These are phyloP conservation scores for Tulasnella sp. DNA, from an alignment of 768 basidiomycete genomes.

Conservation along the genomic window DNA sequence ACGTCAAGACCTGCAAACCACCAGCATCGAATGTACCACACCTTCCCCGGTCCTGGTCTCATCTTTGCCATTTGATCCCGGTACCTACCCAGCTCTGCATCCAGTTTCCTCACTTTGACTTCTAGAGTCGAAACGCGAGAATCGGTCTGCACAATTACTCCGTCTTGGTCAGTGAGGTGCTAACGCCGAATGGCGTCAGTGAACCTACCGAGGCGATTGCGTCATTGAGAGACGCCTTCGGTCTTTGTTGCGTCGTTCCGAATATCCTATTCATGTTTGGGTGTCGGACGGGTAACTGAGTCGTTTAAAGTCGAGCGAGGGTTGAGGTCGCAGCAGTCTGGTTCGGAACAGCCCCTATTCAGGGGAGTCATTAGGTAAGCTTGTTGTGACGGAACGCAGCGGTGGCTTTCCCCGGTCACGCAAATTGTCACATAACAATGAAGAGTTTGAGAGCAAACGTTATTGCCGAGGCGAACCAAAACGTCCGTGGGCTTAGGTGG, in stretches of 20 bases:
- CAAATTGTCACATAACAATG: not conserved
- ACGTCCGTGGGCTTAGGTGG: too few species aligned
- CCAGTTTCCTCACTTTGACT: constrained; percentile 94
- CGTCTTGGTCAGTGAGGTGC: not conserved
- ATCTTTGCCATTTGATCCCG: constrained; percentile 96
- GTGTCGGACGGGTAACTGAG: not conserved
- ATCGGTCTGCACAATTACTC: constrained; percentile 63
- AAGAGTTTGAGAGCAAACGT: not conserved
- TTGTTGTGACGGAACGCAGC: not conserved
- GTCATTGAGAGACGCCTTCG: constrained; percentile 81
- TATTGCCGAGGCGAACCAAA: not conserved
- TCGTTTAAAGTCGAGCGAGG: constrained; percentile 3
- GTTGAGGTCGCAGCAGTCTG: constrained; percentile 17
- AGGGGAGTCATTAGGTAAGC: not conserved
- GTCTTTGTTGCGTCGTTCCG: constrained; percentile 73
- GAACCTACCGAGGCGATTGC: constrained; percentile 79
- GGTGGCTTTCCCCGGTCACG: not conserved
- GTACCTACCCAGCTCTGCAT: constrained; percentile 85
- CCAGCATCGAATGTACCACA: constrained; percentile 36
- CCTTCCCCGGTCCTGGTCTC: constrained; percentile 92
- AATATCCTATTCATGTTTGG: constrained; percentile 77
- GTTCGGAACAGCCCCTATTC: constrained; percentile 7
- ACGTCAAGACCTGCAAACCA: not conserved
- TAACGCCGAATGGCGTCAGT: not conserved
- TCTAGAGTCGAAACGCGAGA: constrained; percentile 80